Conservation (phyloP, 148 eudicot species). For the Suaeda aralocaspica region DNA sequence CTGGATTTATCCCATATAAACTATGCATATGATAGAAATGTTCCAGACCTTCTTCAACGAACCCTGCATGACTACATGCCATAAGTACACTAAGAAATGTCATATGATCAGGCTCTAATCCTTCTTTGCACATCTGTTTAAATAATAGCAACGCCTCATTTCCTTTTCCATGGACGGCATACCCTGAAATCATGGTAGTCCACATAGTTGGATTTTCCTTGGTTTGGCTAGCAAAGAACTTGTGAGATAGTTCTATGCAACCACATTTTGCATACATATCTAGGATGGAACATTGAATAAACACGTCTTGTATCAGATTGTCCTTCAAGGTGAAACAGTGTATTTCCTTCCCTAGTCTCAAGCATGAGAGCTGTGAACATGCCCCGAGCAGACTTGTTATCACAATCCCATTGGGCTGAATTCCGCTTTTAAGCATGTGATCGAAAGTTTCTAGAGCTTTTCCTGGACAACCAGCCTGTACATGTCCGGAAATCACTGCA, state of each 20-base stretch:
- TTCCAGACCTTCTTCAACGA: constrained; percentile 47
- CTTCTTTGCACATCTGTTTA: constrained; percentile 37
- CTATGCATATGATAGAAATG: constrained; percentile 45
- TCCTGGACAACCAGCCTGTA: constrained; percentile 38
- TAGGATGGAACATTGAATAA: constrained; percentile 42
- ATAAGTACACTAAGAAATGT: constrained; percentile 45
- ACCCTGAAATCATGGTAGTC: constrained; percentile 60
- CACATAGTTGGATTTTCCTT: constrained; percentile 39
- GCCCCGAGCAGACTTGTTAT: constrained; percentile 46
- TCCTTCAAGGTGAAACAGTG: constrained; percentile 59
- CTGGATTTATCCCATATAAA: constrained; percentile 41
- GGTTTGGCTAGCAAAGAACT: constrained; percentile 38
- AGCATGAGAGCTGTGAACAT: constrained; percentile 53
- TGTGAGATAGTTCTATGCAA: constrained; percentile 40
- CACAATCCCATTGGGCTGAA: constrained; percentile 38
- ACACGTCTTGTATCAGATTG: constrained; percentile 30
- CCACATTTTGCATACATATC: constrained; percentile 76
- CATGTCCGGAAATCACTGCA: constrained; percentile 60
- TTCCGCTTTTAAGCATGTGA: constrained; percentile 33
- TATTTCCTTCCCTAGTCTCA: constrained; percentile 48
- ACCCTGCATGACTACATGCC: constrained; percentile 56
- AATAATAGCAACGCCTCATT: constrained; percentile 42
- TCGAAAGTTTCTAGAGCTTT: constrained; percentile 41
- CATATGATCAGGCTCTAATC: constrained; percentile 44
- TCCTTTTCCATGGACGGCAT: constrained; percentile 59